Conservation (phyloP, 208 protist genomes). For the Trypanosoma melophagium region DNA sequence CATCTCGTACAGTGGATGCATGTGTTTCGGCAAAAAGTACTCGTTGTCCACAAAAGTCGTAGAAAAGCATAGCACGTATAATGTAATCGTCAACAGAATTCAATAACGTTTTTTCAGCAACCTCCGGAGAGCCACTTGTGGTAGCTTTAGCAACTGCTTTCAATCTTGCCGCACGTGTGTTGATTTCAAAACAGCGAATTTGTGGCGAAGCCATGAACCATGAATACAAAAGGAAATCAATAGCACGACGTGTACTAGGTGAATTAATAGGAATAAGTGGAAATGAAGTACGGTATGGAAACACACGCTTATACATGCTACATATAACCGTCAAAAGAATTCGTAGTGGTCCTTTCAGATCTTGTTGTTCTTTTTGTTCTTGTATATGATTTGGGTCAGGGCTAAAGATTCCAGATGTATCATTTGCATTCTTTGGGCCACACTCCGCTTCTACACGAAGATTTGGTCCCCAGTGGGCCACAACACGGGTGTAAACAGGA, state of each 20-base stretch:
- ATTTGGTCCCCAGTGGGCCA: slow-evolving; percentile 38
- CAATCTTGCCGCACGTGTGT: slow-evolving; percentile 20
- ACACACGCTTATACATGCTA: slow-evolving; percentile 35
- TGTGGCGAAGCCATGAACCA: slow-evolving; percentile 69
- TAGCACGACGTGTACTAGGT: slow-evolving; percentile 17
- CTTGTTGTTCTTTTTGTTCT: background rate
- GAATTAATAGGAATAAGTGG: slow-evolving; percentile 35
- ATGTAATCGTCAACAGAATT: slow-evolving; percentile 33
- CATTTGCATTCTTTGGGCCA: slow-evolving; percentile 19
- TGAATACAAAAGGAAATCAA: slow-evolving; percentile 69
- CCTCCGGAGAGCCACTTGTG: background rate
- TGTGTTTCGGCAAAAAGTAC: slow-evolving; percentile 82
- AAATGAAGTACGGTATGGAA: slow-evolving; percentile 7
- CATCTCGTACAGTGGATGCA: slow-evolving; percentile 25
- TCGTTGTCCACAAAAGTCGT: slow-evolving; percentile 68
- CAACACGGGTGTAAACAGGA: slow-evolving; percentile 44
- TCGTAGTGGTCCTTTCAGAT: slow-evolving; percentile 28
- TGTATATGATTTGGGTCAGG: background rate
- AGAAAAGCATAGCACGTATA: slow-evolving; percentile 71
- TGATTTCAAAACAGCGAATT: slow-evolving; percentile 56
- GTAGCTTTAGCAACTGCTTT: background rate
- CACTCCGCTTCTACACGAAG: slow-evolving; percentile 36
- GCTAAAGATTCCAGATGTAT: background rate
- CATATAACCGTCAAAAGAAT: slow-evolving; percentile 35
- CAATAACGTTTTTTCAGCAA: slow-evolving; percentile 7